phyloP scores from a whole-genome alignment of 495 filamentous ascomycete genomes.

The Penicillium coffeae region DNA sequence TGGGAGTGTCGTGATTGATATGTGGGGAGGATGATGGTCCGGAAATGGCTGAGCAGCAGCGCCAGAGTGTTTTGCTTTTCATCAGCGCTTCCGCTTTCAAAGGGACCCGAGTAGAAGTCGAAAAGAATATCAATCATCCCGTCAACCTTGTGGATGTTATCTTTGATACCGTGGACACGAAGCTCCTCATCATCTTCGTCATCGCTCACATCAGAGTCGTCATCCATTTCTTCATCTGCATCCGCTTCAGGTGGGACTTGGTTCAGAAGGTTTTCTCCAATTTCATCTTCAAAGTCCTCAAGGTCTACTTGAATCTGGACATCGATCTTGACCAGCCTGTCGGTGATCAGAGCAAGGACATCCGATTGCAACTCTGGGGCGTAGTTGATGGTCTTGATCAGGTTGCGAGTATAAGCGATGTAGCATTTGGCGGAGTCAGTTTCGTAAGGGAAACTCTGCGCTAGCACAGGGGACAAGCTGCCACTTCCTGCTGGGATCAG shows the following conservation, averaged over 20 bases:
- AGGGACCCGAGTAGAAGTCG: slow-evolving; percentile 68
- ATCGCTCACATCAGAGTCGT: slow-evolving; percentile 48
- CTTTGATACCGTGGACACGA: slow-evolving; percentile 60
- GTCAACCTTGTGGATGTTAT: slow-evolving; percentile 87
- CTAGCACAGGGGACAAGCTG: slow-evolving; percentile 60
- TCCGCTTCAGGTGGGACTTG: slow-evolving; percentile 38
- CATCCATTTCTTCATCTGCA: slow-evolving; percentile 48
- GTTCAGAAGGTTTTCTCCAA: slow-evolving; percentile 51
- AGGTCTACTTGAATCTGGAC: slow-evolving; percentile 91
- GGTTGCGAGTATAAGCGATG: slow-evolving; percentile 72
- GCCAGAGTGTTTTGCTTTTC: slow-evolving; percentile 56
- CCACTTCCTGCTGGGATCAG: slow-evolving; percentile 75
- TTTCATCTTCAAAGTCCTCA: slow-evolving; percentile 75
- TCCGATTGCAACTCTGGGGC: slow-evolving; percentile 76
- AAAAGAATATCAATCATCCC: slow-evolving; percentile 88
- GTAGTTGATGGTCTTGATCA: slow-evolving; percentile 70
- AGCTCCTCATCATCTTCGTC: slow-evolving; percentile 46
- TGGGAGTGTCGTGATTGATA: slow-evolving; percentile 83
- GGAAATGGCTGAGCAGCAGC: slow-evolving; percentile 76
- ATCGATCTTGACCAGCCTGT: slow-evolving; percentile 85
- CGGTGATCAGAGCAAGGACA: slow-evolving; percentile 77
- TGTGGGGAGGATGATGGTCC: slow-evolving; percentile 80
- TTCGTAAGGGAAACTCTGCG: slow-evolving; percentile 67
- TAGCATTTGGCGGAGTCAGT: slow-evolving; percentile 69
- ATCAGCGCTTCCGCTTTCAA: slow-evolving; percentile 47